A percentile compares a stretch with the other conserved stretches of the same genome.
Conservation (phyloP, 2,329 filamentous ascomycete genomes). For the Cladobotryum protrusum region DNA sequence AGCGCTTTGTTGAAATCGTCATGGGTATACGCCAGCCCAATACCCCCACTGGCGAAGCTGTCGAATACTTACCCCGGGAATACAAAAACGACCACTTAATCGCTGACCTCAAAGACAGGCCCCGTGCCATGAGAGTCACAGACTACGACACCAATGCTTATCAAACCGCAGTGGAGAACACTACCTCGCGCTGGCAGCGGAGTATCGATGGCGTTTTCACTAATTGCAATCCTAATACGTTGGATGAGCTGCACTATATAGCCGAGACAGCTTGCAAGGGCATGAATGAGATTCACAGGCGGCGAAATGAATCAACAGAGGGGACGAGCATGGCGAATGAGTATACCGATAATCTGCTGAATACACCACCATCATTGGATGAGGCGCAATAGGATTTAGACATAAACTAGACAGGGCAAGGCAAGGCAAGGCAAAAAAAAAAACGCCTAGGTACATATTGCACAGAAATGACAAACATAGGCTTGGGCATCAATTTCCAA, state of each 20-base stretch:
- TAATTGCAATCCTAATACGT: conserved; percentile 37
- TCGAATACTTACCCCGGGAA: conserved; percentile 29
- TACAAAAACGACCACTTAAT: conserved; percentile 20
- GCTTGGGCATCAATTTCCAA: too few species aligned
- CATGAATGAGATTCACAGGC: conserved; percentile 37
- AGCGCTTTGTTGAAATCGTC: conserved; percentile 42
- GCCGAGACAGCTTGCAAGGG: conserved; percentile 38
- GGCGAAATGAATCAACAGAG: conserved; percentile 24
- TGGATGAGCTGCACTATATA: conserved; percentile 39
- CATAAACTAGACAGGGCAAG: too few species aligned
- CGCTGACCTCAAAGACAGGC: conserved; percentile 19
- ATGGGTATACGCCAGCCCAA: conserved; percentile 34
- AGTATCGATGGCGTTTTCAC: conserved; percentile 39
- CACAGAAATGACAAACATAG: too few species aligned
- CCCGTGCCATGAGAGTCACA: conserved; percentile 19
- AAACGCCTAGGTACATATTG: too few species aligned
- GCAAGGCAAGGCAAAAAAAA: too few species aligned
- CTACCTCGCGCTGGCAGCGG: conserved; percentile 36
- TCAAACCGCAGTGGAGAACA: conserved; percentile 31
- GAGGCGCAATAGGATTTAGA: too few species aligned
- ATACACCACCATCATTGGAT: too few species aligned
- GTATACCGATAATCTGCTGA: conserved; percentile 25
- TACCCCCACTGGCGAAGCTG: conserved; percentile 24
- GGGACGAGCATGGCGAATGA: conserved; percentile 26
- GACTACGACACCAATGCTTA: conserved; percentile 34